Conservation (phyloP, 2,329 filamentous ascomycete species). For the Trichoderma afroharzianum region DNA sequence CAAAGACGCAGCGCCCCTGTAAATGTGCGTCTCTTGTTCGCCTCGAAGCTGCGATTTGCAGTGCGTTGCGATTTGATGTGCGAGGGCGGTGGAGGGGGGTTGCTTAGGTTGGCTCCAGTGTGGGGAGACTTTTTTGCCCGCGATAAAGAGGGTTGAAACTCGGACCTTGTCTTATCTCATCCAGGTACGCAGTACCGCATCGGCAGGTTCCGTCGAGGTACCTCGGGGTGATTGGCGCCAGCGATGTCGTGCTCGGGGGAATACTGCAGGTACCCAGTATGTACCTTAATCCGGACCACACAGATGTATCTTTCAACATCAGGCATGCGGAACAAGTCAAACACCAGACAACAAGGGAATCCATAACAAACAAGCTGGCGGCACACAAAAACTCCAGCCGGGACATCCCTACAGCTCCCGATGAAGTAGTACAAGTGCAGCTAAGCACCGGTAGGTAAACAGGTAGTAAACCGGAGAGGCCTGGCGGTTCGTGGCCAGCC, state of each 20-base stretch:
- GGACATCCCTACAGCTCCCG: neutral
- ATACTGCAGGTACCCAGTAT: neutral
- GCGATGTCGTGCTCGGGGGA: neutral
- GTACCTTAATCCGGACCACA: neutral
- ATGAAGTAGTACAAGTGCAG: neutral
- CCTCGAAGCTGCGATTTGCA: conserved; percentile 10
- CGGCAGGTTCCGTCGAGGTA: neutral
- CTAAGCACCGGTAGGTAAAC: neutral
- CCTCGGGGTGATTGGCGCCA: neutral
- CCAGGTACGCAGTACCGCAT: neutral
- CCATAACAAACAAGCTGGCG: neutral
- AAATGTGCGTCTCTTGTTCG: neutral
- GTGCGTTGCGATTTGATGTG: conserved; percentile 13
- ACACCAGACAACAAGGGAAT: neutral
- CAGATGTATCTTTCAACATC: neutral
- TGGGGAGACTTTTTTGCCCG: conserved; percentile 8
- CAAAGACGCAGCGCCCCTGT: conserved; percentile 8
- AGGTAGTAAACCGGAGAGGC: neutral
- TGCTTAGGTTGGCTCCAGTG: neutral
- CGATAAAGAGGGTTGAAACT: conserved; percentile 11
- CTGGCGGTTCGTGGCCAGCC: neutral
- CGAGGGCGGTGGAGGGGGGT: conserved; percentile 16
- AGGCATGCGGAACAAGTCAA: neutral
- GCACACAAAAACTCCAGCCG: neutral
- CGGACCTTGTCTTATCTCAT: conserved; percentile 9